phyloP scores from a whole-genome alignment of 169 alveolate genomes.

The Plasmodium billcollinsi region DNA sequence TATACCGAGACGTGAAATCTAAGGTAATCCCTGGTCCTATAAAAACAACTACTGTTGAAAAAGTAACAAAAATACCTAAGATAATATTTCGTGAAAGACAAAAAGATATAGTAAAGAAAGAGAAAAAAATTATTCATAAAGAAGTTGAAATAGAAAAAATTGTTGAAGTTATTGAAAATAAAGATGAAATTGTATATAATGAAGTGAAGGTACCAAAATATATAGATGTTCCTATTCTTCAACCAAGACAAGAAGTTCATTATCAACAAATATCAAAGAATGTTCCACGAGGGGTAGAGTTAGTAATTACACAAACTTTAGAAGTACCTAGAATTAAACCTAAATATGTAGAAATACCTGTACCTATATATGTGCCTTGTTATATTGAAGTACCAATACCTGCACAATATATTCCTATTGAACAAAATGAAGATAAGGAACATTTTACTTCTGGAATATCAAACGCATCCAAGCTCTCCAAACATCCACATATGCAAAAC shows the following conservation, averaged over 20 bases:
- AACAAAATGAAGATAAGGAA: slow-evolving; percentile 18
- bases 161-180: slow-evolving; percentile 19
- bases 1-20: slow-evolving; percentile 21
- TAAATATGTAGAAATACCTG: slow-evolving; percentile 60
- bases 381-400: slow-evolving; percentile 74
- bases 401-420: slow-evolving; percentile 44
- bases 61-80: slow-evolving; percentile 44
- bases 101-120: slow-evolving; percentile 12
- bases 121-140: not conserved
- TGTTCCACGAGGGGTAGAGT: slow-evolving; percentile 55
- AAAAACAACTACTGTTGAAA: slow-evolving; percentile 32
- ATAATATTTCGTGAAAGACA: slow-evolving; percentile 5
- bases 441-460: slow-evolving; percentile 28
- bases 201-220: slow-evolving; percentile 33
- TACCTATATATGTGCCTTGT: slow-evolving; percentile 56
- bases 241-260: slow-evolving; percentile 57
- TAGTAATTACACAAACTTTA: slow-evolving; percentile 17
- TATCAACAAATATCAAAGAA: slow-evolving; percentile 19
- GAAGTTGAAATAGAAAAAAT: slow-evolving; percentile 27
- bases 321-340: slow-evolving; percentile 52
- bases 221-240: slow-evolving; percentile 28
- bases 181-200: slow-evolving; percentile 29
- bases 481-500: slow-evolving; percentile 14
- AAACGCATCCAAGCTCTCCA: not conserved
- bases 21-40: slow-evolving; percentile 24